Percentiles rank a stretch among this genome's conserved stretches.
Evolutionary conservation across 1,139 yeast species (phyloP).

Genomic region (Geotrichum histeridarum): DNA sequence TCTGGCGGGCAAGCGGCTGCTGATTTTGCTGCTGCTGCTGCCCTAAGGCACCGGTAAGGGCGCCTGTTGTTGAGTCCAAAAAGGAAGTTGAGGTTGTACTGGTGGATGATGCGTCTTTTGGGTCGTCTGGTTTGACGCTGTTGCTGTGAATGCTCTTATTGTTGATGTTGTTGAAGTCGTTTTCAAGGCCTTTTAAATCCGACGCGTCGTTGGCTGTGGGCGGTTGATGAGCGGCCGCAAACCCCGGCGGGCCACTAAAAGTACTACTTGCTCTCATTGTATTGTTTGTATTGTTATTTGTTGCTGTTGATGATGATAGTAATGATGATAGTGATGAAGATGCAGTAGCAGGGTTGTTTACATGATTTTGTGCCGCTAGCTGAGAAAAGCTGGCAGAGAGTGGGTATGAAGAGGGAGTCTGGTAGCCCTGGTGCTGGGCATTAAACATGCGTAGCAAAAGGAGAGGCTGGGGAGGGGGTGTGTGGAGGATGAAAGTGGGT

Average conservation of each 20-base stretch:
- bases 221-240: not conserved
- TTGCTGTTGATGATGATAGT: not conserved
- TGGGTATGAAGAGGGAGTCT: not conserved
- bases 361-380: not conserved
- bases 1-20: not conserved
- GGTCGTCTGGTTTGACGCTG: not conserved
- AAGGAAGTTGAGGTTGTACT: not conserved
- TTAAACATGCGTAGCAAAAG: not conserved
- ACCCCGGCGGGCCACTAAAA: constrained; percentile 13
- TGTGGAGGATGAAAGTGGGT: not conserved
- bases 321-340: no score
- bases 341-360: not conserved
- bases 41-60: not conserved
- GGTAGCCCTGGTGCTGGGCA: not conserved
- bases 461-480: not conserved
- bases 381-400: not conserved
- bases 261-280: not conserved
- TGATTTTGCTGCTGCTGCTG: not conserved
- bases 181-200: constrained; percentile 4
- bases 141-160: constrained; percentile 11
- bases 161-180: constrained; percentile 17
- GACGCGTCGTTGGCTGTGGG: not conserved
- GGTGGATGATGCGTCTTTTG: not conserved
- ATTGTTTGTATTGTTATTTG: not conserved
- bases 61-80: not conserved